Evolutionary conservation across 148 eudicot species (phyloP), one percentile per base, ranked within the genome.

Genomic region (Cornus controversa): DNA sequence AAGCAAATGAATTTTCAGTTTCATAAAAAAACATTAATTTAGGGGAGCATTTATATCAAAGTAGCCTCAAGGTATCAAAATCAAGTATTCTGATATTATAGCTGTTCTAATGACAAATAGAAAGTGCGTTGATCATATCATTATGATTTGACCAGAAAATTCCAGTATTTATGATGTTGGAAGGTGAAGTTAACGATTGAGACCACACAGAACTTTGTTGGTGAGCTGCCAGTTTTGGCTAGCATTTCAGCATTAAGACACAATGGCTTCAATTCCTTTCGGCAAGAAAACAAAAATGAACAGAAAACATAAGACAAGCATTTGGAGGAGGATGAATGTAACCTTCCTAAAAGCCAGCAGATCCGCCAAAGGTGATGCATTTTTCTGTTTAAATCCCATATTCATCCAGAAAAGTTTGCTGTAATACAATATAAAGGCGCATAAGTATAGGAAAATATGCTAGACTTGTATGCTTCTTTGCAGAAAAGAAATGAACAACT

Each of bases 321-420:
- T 71, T 14, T 65, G 54, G 57, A 50, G 20, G 5, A 67, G 40
- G 60, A 40, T 4, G 74, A 26, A 28, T 22, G 40, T 50, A 58
- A 94, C 99, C 99, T 93, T 96, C 81, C 96, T 85, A 78, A 96
- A 93, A 66, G 99, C 98, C 62, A 96, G 85, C 26, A 91, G 79
- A 87, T 93, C 99, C 10, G 96, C 95, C 84, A 96, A 70, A 70
- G 92, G 94, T 45, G 99, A 96, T 27, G 99, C 98, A 73, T 89
- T 66, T 81, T 88, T 93, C 28, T 96, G 93, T 69, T 96, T 96
- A 84, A 84, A 96, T 22, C 98, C 99, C 73, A 79, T 72, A 67
- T 93, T 93, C 97, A 93, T 87, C 98, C 98, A 93, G 72, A 78
- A 72, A 69, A 91, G 92, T 78, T 96, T 96, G 93, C 98, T 96